These are phyloP conservation scores for Paraconiothyrium sp. DNA, from an alignment of 2,329 filamentous ascomycete species.

Conservation along the genomic window DNA sequence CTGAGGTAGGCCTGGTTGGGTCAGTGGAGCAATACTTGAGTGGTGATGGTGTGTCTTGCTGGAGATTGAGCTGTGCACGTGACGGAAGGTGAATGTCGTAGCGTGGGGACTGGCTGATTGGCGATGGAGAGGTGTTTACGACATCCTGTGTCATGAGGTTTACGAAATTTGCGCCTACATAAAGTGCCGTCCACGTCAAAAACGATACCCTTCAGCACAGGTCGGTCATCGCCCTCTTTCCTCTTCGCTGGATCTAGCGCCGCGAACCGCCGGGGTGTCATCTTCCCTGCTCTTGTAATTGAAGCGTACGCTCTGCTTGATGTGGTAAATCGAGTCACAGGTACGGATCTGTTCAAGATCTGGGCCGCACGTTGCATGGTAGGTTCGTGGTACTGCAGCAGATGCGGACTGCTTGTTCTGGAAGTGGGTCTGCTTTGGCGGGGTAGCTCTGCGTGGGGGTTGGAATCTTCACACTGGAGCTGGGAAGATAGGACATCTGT, in stretches of 20 bases:
- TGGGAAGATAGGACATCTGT: no score
- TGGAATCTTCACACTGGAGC: not conserved
- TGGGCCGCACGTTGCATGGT: not conserved
- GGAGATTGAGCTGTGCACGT: no score
- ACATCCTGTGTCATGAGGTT: not conserved
- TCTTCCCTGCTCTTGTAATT: not conserved
- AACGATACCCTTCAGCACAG: slow-evolving; percentile 67
- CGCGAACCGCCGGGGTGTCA: slow-evolving; percentile 56
- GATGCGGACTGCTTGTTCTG: not conserved
- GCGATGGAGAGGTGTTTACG: not conserved
- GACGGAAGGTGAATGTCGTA: no score
- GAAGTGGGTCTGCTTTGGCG: slow-evolving; percentile 10
- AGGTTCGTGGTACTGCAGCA: not conserved
- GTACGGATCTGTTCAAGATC: no score
- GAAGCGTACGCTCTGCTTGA: not conserved
- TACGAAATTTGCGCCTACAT: slow-evolving; percentile 66
- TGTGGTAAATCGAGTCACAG: not conserved
- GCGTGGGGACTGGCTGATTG: not conserved
- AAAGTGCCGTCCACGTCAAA: slow-evolving; percentile 97
- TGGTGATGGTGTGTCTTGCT: no score
- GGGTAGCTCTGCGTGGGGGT: slow-evolving; percentile 1
- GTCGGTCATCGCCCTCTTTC: slow-evolving; percentile 46
- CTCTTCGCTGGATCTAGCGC: slow-evolving; percentile 54
- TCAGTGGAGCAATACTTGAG: not conserved
- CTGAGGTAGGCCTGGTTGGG: slow-evolving; percentile 77